These are phyloP conservation scores for Suillus alpinus DNA, from an alignment of 768 basidiomycete genomes.

Conservation along the genomic window DNA sequence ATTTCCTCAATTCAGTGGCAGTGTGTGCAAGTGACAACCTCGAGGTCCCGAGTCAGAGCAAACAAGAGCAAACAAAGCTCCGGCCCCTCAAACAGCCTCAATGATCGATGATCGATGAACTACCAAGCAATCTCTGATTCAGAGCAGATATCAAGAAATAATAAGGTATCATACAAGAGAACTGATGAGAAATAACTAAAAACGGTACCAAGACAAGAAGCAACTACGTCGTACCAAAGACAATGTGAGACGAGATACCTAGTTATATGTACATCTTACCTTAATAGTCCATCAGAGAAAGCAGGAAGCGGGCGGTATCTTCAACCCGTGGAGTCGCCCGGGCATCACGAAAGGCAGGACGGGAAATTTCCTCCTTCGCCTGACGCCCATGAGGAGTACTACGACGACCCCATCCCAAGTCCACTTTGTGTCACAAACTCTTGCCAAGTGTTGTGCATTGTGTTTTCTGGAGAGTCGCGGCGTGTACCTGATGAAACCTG, in stretches of 20 bases:
- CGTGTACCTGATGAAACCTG: constrained; percentile 26
- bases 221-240: not conserved
- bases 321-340: not conserved
- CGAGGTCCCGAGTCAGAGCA: not conserved
- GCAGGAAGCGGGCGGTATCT: constrained; percentile 2
- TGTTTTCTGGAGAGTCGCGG: constrained; percentile 55
- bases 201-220: constrained; percentile 9
- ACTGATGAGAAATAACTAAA: constrained; percentile 12
- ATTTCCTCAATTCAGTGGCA: not conserved
- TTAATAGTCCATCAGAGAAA: constrained; percentile 10
- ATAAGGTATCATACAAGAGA: constrained; percentile 16
- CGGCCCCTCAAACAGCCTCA: too few relatives aligned
- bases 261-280: constrained; percentile 9
- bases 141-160: constrained; percentile 15
- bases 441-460: constrained; percentile 59
- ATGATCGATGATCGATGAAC: too few relatives aligned
- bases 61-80: not conserved
- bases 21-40: not conserved
- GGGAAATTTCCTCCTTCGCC: constrained; percentile 5
- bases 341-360: not conserved
- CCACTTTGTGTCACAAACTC: constrained; percentile 49
- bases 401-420: constrained; percentile 10
- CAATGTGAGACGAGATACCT: constrained; percentile 10
- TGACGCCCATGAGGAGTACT: not conserved
- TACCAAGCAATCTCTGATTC: not conserved